phyloP scores from a whole-genome alignment of 108 stramenopile genomes.

The Nitzschia inconspicua region DNA sequence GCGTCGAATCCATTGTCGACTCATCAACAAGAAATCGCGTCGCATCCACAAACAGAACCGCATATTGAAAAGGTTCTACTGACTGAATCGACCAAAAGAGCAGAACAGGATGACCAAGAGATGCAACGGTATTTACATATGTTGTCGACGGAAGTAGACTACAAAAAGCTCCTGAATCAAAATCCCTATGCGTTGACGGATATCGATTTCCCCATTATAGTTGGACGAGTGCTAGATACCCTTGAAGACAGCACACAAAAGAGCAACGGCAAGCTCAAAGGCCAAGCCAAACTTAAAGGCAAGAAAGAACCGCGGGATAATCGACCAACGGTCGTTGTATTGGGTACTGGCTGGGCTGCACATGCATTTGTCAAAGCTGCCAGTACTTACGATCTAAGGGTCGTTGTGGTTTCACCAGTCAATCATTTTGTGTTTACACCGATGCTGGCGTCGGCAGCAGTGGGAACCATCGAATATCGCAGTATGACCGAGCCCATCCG shows the following conservation, averaged over 20 bases:
- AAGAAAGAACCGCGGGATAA: neutral
- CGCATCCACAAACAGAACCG: too few species aligned
- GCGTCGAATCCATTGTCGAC: too few species aligned
- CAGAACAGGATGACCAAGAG: slow-evolving; percentile 7
- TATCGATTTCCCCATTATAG: slow-evolving; percentile 18
- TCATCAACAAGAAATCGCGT: too few species aligned
- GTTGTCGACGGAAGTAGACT: slow-evolving; percentile 28
- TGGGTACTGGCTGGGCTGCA: slow-evolving; percentile 88
- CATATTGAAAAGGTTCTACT: too few species aligned
- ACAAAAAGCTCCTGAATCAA: slow-evolving; percentile 16
- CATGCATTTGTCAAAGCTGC: slow-evolving; percentile 71
- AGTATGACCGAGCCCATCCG: slow-evolving; percentile 3
- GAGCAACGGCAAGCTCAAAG: slow-evolving; percentile 33
- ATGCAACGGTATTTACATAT: slow-evolving; percentile 38
- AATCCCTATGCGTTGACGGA: slow-evolving; percentile 9
- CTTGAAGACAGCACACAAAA: slow-evolving; percentile 44
- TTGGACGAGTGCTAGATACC: slow-evolving; percentile 44
- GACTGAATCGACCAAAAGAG: too few species aligned
- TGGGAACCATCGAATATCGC: slow-evolving; percentile 47
- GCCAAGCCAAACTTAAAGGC: neutral
- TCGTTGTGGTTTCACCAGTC: slow-evolving; percentile 64
- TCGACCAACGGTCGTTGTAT: slow-evolving; percentile 55
- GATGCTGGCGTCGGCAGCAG: slow-evolving; percentile 61
- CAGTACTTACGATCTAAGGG: slow-evolving; percentile 52
- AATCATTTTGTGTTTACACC: slow-evolving; percentile 85